Evolutionary conservation across 2,329 filamentous ascomycete species (phyloP), one percentile per base, ranked within the genome.

Genomic region (Cladophialophora chaetospira): DNA sequence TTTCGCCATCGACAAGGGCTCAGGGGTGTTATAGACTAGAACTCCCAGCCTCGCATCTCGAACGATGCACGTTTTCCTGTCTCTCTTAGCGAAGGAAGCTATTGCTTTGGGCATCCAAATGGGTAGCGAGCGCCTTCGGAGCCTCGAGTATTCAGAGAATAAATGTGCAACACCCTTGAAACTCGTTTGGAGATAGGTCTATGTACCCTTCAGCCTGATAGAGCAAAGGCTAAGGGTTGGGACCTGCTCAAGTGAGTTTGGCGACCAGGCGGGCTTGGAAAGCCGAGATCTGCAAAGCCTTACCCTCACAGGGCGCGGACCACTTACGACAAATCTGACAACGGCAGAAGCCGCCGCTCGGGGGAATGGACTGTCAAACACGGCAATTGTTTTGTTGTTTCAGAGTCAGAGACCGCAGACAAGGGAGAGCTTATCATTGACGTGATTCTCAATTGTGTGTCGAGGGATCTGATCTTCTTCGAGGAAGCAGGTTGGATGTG

Each of bases 301-400:
- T 51, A 10, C 48, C 36, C 15, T 43, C 5, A 42, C 23, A 15
- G 26, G 48, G n/a, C 29, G 36, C 48, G 48, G 48, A 43, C 25
- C 36, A 21, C 3, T n/a, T 11, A 5, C n/a, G 17, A 11, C 36
- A 19, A 50, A 26, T 29, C 10, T 51, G 15, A 43, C 35, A 11
- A 28, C 17, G 25, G 48, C 26, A 15, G 9, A 13, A 31, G n/a
- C 26, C 23, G 26, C 35, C 25, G 19, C 25, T 29, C 33, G 10
- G n/a, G n/a, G 28, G 17, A 28, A 21, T 5, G 17, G 35, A 38
- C 17, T 43, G 48, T 38, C 17, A 25, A 23, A 31, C 48, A 31
- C 33, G 35, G 35, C 35, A 43, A 31, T 28, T 42, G 15, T 17
- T 21, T n/a, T 29, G 17, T 26, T 40, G 48, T 51, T 51, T 51